Conservation (phyloP, 1,284 basidiomycete genomes). For the Phaffia rhodozyma region DNA sequence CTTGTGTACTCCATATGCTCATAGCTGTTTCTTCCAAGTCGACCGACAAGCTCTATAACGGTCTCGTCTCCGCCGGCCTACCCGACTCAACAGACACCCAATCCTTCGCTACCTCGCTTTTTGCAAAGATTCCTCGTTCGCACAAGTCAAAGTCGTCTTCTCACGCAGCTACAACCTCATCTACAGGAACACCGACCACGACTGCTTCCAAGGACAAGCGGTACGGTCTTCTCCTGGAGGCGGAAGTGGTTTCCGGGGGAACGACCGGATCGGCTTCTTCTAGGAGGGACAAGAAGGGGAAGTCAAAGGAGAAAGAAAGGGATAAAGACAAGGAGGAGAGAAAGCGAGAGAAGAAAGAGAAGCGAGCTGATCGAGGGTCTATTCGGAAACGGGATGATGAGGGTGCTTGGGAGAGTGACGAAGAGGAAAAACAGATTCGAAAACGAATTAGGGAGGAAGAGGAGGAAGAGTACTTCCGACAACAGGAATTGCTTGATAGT, state of each 20-base stretch:
- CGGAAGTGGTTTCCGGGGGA: slow-evolving; percentile 42
- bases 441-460: slow-evolving; percentile 32
- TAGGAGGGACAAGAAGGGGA: slow-evolving; percentile 43
- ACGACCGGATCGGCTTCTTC: slow-evolving; percentile 29
- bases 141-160: slow-evolving; percentile 47
- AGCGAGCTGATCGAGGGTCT: slow-evolving; percentile 32
- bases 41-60: slow-evolving; percentile 59
- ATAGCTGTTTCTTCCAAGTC: slow-evolving; percentile 70
- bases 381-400: slow-evolving; percentile 28
- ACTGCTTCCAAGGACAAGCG: slow-evolving; percentile 56
- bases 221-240: slow-evolving; percentile 67
- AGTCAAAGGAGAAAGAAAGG: slow-evolving; percentile 28
- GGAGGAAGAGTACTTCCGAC: slow-evolving; percentile 44
- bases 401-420: slow-evolving; percentile 75
- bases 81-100: slow-evolving; percentile 66
- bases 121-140: slow-evolving; percentile 58
- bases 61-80: slow-evolving; percentile 65
- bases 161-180: slow-evolving; percentile 29
- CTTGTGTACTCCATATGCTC: neutral
- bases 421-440: slow-evolving; percentile 56
- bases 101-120: slow-evolving; percentile 66
- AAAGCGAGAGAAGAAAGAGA: slow-evolving; percentile 27
- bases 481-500: slow-evolving; percentile 35
- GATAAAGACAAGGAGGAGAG: slow-evolving; percentile 18
- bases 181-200: slow-evolving; percentile 43